phyloP scores from a whole-genome alignment of 192 early-diverging fungal genomes.

The Jimgerdemannia flammicorona region DNA sequence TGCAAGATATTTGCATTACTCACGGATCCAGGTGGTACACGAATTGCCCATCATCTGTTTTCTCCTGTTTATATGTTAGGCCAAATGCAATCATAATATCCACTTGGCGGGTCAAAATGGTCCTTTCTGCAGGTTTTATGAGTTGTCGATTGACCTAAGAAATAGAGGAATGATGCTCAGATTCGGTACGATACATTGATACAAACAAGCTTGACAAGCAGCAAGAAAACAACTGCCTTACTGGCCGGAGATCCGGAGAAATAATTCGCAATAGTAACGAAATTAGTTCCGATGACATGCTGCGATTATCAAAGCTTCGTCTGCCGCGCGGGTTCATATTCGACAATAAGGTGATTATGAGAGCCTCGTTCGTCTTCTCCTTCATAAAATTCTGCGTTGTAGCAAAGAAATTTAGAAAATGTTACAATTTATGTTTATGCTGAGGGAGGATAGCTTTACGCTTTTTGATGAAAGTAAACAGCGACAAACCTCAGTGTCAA shows the following conservation, averaged over 20 bases:
- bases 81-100: conserved; percentile 69
- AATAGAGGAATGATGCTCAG: neutral
- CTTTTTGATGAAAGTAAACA: neutral
- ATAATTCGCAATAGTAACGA: conserved; percentile 72
- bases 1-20: conserved; percentile 15
- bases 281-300: conserved; percentile 52
- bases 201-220: conserved; percentile 22
- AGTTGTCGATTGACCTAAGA: conserved; percentile 55
- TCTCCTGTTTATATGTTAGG: conserved; percentile 66
- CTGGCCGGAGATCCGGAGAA: conserved; percentile 67
- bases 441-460: no score
- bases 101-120: conserved; percentile 50
- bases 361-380: conserved; percentile 52
- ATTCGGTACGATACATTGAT: conserved; percentile 7
- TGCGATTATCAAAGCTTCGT: conserved; percentile 41
- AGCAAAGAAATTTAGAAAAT: no score
- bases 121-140: conserved; percentile 59
- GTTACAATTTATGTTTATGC: no score
- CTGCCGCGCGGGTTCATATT: conserved; percentile 46
- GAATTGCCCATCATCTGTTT: conserved; percentile 54
- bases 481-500: conserved; percentile 66
- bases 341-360: conserved; percentile 41
- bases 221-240: conserved; percentile 48
- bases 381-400: conserved; percentile 28
- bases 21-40: conserved; percentile 78